Conservation (phyloP, 2,329 filamentous ascomycete species). For the Coniochaeta sp. region DNA sequence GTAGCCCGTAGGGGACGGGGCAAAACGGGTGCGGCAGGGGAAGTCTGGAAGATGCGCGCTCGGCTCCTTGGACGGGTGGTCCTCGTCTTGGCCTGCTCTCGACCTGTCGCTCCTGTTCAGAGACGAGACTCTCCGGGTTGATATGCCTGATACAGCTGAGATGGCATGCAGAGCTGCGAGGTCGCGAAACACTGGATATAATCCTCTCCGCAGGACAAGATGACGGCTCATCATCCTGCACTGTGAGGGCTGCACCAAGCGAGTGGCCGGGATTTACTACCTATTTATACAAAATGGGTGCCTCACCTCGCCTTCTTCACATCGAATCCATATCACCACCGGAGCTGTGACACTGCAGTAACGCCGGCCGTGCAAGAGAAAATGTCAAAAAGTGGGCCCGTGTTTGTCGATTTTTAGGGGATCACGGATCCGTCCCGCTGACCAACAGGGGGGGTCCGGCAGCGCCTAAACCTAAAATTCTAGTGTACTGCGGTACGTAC, state of each 20-base stretch:
- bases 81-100: constrained; percentile 3
- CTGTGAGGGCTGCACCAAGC: not conserved
- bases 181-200: constrained; percentile 4
- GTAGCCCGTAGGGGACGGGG: constrained; percentile 90
- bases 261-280: not conserved
- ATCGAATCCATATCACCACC: too few species aligned
- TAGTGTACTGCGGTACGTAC: too few species aligned
- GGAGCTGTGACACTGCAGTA: not conserved
- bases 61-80: not conserved
- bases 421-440: not conserved
- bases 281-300: not conserved
- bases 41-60: constrained; percentile 34
- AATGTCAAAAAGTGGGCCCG: not conserved
- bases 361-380: too few species aligned
- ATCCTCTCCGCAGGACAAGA: not conserved
- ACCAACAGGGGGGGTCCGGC: not conserved
- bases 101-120: constrained; percentile 3
- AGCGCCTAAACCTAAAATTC: not conserved
- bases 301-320: too few species aligned
- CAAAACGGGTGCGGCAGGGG: constrained; percentile 77
- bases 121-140: not conserved
- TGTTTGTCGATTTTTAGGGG: not conserved
- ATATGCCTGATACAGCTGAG: too few species aligned
- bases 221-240: not conserved
- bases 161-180: not conserved